Base-by-base conservation (phyloP, 2,329 filamentous ascomycete species). In the Botrytis tulipae region DNA sequence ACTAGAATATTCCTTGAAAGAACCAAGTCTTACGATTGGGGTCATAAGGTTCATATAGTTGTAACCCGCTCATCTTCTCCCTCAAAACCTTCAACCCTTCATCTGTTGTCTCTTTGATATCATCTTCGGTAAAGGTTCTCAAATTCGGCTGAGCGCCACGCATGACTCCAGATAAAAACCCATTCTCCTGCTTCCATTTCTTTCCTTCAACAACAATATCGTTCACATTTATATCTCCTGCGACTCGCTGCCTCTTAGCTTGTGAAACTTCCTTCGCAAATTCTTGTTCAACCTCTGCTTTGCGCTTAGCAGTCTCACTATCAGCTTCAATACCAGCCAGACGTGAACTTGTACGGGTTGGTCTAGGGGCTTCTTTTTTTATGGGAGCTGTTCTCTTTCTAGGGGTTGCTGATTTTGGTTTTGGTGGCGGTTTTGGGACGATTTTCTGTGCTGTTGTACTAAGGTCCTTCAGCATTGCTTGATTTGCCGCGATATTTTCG, bases 401-500 rank as follows among this genome's bases (percentile, higher is more conserved):
- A 35, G 80, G 82, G 8, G 83, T 78, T 35, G 83, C 82, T 18
- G 85, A 77, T 67, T 85, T 87, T 1, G 87, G 83, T 72, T 88
- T 88, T 0, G 88, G 80, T 32, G 84, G 82, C 1, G 87, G 85
- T 66, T 83, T 85, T 63, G 91, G 92, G 18, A 92, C 85, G n/a
- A 90, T 86, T 68, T 88, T 90, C 35, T 92, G 91, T 0, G 93
- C 90, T 0, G 92, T 88, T 3, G 89, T 89, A 2, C 92, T 91
- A 1, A 97, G 88, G 74, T 94, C 92, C 74, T 92, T 92, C 0
- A 98, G 83, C 0, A 97, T 86, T 81, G 91, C 93, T 82, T 95
- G 92, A 78, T 97, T 96, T 71, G 93, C 91, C 0, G 91, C 93
- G 59, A 97, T 97, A 77, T 97, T 97, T 75, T 94, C 93, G 25